phyloP scores from a whole-genome alignment of 495 filamentous ascomycete genomes.

The Podospora australis region DNA sequence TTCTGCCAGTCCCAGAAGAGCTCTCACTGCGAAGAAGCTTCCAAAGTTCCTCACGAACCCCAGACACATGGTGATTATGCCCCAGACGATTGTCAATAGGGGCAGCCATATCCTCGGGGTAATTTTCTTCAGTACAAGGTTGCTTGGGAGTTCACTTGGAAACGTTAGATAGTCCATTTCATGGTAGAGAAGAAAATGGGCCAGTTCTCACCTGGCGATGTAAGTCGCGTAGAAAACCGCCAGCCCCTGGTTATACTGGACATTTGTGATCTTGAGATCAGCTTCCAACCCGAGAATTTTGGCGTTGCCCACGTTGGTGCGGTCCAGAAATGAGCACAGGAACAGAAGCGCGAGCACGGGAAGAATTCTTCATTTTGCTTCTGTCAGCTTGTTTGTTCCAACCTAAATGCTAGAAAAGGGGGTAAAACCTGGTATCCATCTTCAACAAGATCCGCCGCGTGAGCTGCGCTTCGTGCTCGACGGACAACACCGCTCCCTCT shows the following conservation, averaged over 20 bases:
- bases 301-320: conserved; percentile 79
- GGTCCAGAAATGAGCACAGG: conserved; percentile 64
- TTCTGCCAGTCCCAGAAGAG: conserved; percentile 61
- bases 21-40: conserved; percentile 69
- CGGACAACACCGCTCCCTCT: background rate
- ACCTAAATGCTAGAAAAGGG: background rate
- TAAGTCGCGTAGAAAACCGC: conserved; percentile 53
- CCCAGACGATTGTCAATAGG: conserved; percentile 51
- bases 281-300: conserved; percentile 63
- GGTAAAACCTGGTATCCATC: background rate
- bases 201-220: conserved; percentile 33
- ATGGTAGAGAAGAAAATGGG: too few relatives aligned
- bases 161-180: too few relatives aligned
- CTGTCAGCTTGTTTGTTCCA: conserved; percentile 5
- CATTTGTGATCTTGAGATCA: conserved; percentile 56
- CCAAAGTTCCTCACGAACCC: conserved; percentile 69
- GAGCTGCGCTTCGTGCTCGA: background rate
- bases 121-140: conserved; percentile 73
- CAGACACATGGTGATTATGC: conserved; percentile 54
- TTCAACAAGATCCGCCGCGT: background rate
- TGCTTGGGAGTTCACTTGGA: conserved; percentile 79
- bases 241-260: conserved; percentile 63
- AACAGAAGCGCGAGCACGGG: conserved; percentile 44
- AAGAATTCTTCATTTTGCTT: conserved; percentile 29
- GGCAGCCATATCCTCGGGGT: conserved; percentile 56